These are phyloP conservation scores for Candolleomyces eurysporus DNA, from an alignment of 768 basidiomycete species.

Conservation along the genomic window DNA sequence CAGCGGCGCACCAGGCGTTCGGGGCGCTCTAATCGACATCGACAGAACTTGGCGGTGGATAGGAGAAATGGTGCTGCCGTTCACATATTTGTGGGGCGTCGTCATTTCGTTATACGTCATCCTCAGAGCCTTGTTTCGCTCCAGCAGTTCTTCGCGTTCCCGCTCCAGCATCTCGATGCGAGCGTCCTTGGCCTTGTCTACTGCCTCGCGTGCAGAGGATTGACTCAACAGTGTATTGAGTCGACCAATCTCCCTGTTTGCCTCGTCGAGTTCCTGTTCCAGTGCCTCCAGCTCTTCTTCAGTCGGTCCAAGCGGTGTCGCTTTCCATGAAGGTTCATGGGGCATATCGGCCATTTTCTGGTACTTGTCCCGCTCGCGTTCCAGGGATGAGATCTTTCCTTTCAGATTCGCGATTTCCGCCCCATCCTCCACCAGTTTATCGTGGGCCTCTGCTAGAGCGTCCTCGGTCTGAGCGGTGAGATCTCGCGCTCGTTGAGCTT, in stretches of 20 bases:
- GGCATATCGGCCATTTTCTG: conserved; percentile 20
- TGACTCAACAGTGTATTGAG: conserved; percentile 65
- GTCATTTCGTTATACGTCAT: conserved; percentile 48
- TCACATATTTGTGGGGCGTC: conserved; percentile 58
- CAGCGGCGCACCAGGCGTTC: conserved; percentile 77
- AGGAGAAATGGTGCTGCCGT: conserved; percentile 66
- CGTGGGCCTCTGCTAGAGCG: conserved; percentile 72
- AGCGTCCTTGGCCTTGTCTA: conserved; percentile 73
- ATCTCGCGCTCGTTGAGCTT: conserved; percentile 50
- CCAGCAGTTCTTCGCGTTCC: conserved; percentile 73
- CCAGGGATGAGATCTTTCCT: conserved; percentile 48
- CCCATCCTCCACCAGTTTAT: conserved; percentile 64
- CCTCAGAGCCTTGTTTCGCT: conserved; percentile 61
- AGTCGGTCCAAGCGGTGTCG: conserved; percentile 25
- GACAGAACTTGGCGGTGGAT: conserved; percentile 71
- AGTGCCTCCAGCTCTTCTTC: conserved; percentile 63
- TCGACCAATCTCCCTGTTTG: conserved; percentile 71
- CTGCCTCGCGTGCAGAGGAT: conserved; percentile 73
- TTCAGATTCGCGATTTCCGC: conserved; percentile 50
- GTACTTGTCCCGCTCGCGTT: conserved; percentile 50
- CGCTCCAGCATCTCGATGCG: conserved; percentile 74
- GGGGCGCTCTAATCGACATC: conserved; percentile 66
- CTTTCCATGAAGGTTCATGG: conserved; percentile 22
- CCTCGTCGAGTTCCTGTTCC: conserved; percentile 75
- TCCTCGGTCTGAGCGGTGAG: conserved; percentile 69